Evolutionary conservation across 75 land plant species (phyloP).

Genomic region (Pseudotsuga menziesii): DNA sequence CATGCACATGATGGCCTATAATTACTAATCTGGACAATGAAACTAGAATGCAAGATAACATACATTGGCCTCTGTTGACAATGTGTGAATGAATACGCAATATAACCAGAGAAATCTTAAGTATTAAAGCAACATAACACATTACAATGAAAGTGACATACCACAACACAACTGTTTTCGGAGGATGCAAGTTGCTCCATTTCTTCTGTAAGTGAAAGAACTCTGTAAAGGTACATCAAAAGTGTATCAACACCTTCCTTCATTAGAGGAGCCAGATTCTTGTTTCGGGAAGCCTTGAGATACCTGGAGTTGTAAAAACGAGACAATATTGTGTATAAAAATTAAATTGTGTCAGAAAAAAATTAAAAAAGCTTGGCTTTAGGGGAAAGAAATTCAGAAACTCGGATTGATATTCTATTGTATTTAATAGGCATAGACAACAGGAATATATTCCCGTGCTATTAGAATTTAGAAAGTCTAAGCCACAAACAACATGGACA

Average conservation of each 20-base stretch:
- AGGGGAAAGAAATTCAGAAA: background rate
- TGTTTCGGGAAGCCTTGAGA: slow-evolving; percentile 48
- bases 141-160: slow-evolving; percentile 23
- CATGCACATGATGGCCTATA: slow-evolving; percentile 19
- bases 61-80: background rate
- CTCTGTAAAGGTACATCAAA: slow-evolving; percentile 79
- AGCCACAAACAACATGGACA: too few relatives aligned
- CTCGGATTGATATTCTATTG: background rate
- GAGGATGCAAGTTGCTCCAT: slow-evolving; percentile 89
- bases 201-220: slow-evolving; percentile 51
- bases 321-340: background rate
- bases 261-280: slow-evolving; percentile 41
- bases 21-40: slow-evolving; percentile 3
- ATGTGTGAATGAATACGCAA: background rate
- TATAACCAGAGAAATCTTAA: background rate
- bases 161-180: slow-evolving; percentile 82
- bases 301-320: slow-evolving; percentile 45
- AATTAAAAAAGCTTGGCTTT: background rate
- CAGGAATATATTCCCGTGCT: background rate
- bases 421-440: background rate
- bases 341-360: background rate
- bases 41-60: background rate
- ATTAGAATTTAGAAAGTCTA: background rate
- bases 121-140: background rate
- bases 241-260: slow-evolving; percentile 95